Evolutionary conservation across 345 rosid genomes (phyloP).

Genomic region (Brassica incana): DNA sequence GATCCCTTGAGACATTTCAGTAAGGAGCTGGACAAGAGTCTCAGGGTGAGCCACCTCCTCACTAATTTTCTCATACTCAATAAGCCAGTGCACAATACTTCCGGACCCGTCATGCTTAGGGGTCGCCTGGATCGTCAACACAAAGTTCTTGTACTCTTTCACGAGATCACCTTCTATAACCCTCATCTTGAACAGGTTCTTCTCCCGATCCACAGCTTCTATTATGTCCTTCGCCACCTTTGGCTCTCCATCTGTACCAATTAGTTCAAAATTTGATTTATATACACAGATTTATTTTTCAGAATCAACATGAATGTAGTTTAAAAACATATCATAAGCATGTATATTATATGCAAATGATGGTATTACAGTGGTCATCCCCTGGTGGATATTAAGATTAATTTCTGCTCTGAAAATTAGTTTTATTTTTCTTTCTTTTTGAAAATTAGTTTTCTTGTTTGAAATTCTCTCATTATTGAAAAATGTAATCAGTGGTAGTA

Average conservation of each 20-base stretch:
- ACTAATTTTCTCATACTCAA: constrained; percentile 30
- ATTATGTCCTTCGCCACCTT: constrained; percentile 29
- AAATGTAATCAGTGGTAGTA: neutral
- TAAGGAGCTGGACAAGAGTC: constrained; percentile 19
- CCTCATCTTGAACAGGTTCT: constrained; percentile 1
- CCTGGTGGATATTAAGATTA: neutral
- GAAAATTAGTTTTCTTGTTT: neutral
- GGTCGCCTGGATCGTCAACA: constrained; percentile 13
- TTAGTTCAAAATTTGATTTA: neutral
- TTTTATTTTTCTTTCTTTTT: neutral
- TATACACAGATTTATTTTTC: neutral
- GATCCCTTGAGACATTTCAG: constrained; percentile 35
- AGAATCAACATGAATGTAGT: neutral
- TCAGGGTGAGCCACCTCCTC: constrained; percentile 41
- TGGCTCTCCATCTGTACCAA: constrained; percentile 23
- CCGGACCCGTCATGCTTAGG: constrained; percentile 31
- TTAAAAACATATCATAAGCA: neutral
- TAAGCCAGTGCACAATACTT: constrained; percentile 30
- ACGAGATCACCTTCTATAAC: constrained; percentile 35
- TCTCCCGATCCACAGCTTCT: constrained; percentile 33
- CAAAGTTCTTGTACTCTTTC: constrained; percentile 35
- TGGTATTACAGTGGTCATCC: neutral
- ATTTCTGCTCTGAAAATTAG: neutral
- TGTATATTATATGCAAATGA: neutral
- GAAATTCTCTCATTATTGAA: neutral